Base-by-base conservation (phyloP, 257 asterid genomes). In the Striga asiatica region DNA sequence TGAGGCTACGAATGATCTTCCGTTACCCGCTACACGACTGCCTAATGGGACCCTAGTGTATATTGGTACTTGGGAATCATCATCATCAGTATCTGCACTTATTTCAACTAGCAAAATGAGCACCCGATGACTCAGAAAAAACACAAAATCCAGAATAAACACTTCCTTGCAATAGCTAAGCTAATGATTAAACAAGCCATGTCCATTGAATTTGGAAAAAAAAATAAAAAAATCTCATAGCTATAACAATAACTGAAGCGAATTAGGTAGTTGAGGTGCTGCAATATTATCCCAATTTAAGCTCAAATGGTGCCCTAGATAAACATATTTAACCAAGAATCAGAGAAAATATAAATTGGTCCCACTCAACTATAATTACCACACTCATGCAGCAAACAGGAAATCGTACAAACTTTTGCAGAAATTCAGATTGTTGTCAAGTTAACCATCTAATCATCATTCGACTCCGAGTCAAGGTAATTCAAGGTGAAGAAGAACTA, bases 11-110 rank as follows among this genome's bases (percentile, higher is more conserved):
- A 71, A 59, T 54, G 78, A 56, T 66, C 86, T 77, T 57, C 89
- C 81, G 69, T 67, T 73, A 45, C 71, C 84, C 55, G 74, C 58
- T 14, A 66, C 65, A 65, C 73, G 66, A 69, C 63, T 66, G 50
- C 72, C 75, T 72, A 65, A 70, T 25, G 76, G 64, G 66, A 65
- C 71, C 71, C 73, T 68, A 68, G 43, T 68, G 63, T 74, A 74
- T 56, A 64, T 71, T 68, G 69, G 62, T 66, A n/a, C n/a, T n/a
- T 61, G 76, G 43, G 78, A 81, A 55, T 60, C 71, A 70, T 78
- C 89, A 72, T 78, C 82, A 67, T 65, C 83, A 60, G 77, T 78
- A 45, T 78, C 82, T 71, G 69, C 58, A 74, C 54, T 66, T 56
- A 42, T 60, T 60, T 66, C 42, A 39, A 54, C 49, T 8, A n/a